Evolutionary conservation across 257 asterid genomes (phyloP).

Genomic region (Anisodus acutangulus): DNA sequence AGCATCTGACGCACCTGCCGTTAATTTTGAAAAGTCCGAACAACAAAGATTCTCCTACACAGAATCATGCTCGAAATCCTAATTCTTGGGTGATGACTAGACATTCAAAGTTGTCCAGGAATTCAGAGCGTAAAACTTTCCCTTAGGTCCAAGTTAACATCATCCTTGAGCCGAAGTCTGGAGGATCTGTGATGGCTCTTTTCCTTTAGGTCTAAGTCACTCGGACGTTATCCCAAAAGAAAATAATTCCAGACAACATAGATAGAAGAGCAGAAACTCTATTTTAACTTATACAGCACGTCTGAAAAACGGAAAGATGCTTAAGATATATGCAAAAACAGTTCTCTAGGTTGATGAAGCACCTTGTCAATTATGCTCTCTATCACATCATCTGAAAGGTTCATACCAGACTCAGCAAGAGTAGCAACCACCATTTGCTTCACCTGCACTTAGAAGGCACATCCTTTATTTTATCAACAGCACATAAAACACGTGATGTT

Average conservation of each 20-base stretch:
- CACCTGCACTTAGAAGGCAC: constrained; percentile 56
- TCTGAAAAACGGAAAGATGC: background rate
- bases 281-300: background rate
- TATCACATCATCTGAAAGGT: constrained; percentile 91
- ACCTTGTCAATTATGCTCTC: constrained; percentile 99
- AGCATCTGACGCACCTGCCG: too few species aligned
- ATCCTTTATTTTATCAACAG: background rate
- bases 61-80: too few species aligned
- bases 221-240: background rate
- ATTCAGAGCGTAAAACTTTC: background rate
- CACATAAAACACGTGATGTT: background rate
- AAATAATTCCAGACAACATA: background rate
- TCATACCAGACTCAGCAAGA: constrained; percentile 98
- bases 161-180: background rate
- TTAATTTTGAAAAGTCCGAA: too few species aligned
- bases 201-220: background rate
- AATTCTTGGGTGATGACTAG: too few species aligned
- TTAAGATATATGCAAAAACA: background rate
- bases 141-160: constrained; percentile 8
- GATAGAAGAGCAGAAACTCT: background rate
- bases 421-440: constrained; percentile 99
- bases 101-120: background rate
- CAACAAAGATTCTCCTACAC: too few species aligned
- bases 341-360: constrained; percentile 27
- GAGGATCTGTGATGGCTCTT: background rate